Conservation (phyloP, 2,329 filamentous ascomycete genomes). For the Exophiala bonariae region DNA sequence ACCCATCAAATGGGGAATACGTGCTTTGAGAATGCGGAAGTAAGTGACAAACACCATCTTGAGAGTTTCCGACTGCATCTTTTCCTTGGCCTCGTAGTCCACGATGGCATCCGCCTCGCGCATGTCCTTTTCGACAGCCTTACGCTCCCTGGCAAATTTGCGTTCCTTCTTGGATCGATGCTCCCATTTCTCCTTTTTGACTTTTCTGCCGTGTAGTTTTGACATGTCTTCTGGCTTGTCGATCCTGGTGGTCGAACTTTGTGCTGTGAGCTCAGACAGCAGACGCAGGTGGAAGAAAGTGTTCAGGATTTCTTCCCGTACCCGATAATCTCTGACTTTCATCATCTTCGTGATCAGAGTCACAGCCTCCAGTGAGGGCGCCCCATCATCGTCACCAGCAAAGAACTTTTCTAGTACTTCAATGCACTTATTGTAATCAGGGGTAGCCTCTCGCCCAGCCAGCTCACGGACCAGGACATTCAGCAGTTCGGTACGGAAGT, state of each 20-base stretch:
- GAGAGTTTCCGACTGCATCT: conserved; percentile 91
- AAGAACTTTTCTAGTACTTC: conserved; percentile 81
- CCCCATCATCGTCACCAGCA: conserved; percentile 82
- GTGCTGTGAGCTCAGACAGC: conserved; percentile 77
- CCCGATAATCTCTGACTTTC: conserved; percentile 77
- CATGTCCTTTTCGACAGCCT: conserved; percentile 89
- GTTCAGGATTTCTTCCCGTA: conserved; percentile 85
- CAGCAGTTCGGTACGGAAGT: conserved; percentile 84
- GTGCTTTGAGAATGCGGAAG: conserved; percentile 87
- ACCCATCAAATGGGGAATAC: conserved; percentile 85
- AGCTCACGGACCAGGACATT: conserved; percentile 85
- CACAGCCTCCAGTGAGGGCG: conserved; percentile 82
- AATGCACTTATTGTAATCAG: conserved; percentile 74
- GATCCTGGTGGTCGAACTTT: conserved; percentile 71
- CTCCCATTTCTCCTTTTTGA: conserved; percentile 71
- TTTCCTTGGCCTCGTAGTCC: conserved; percentile 86
- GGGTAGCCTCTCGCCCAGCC: conserved; percentile 69
- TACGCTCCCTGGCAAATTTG: conserved; percentile 82
- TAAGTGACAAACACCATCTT: conserved; percentile 95
- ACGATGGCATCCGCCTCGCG: conserved; percentile 86
- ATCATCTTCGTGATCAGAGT: conserved; percentile 90
- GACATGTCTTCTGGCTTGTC: conserved; percentile 59
- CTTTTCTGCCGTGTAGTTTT: conserved; percentile 54
- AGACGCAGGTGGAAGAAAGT: conserved; percentile 87
- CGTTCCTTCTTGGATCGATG: conserved; percentile 87